Percentiles rank a stretch among this genome's conserved stretches.
Evolutionary conservation across 2,329 filamentous ascomycete genomes (phyloP).

Genomic region (Ophiostoma novo-ulmi): DNA sequence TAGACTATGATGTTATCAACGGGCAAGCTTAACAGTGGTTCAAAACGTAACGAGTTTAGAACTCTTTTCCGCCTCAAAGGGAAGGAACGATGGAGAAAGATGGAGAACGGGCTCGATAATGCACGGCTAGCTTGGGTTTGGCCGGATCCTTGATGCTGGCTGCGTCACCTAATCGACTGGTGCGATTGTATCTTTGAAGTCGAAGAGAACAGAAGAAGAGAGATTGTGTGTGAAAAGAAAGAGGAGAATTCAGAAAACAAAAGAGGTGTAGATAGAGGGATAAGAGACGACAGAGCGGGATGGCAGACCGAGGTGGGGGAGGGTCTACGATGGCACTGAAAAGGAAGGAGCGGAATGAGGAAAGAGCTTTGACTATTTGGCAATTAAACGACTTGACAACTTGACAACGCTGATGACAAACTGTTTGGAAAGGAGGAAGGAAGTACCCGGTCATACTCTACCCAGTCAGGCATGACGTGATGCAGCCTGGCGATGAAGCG

Average conservation of each 20-base stretch:
- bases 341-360: neutral
- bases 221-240: neutral
- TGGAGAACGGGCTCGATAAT: slow-evolving; percentile 15
- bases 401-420: neutral
- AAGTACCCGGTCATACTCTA: neutral
- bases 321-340: neutral
- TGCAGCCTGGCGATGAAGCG: slow-evolving; percentile 22
- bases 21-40: slow-evolving; percentile 8
- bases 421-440: neutral
- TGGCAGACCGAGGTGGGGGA: slow-evolving; percentile 3
- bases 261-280: neutral
- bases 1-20: slow-evolving; percentile 1
- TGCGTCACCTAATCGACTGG: neutral
- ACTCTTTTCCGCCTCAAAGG: neutral
- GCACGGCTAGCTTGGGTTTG: neutral
- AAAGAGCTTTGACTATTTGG: neutral
- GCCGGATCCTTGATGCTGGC: neutral
- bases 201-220: neutral
- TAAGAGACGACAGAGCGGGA: neutral
- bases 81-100: slow-evolving; percentile 12
- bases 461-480: slow-evolving; percentile 19
- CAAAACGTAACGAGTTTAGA: neutral
- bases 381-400: too few species aligned
- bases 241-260: neutral
- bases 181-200: neutral